These are phyloP conservation scores for Myriosclerotinia curreyana DNA, from an alignment of 2,329 filamentous ascomycete genomes.

Conservation along the genomic window DNA sequence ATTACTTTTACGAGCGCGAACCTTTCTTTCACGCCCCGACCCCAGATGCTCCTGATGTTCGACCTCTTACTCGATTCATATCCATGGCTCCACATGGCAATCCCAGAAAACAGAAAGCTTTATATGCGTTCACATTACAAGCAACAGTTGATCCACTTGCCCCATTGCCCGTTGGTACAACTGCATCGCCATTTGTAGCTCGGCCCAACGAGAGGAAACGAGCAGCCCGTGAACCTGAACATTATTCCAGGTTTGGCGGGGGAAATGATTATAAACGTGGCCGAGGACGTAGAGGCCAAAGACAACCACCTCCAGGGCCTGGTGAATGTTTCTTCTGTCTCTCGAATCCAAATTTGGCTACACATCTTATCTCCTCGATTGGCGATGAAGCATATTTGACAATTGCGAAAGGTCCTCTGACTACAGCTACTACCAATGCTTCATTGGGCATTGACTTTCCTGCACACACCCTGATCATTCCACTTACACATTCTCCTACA, in stretches of 20 bases:
- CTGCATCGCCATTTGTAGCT: slow-evolving; percentile 67
- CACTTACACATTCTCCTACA: slow-evolving; percentile 76
- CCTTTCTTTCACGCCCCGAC: slow-evolving; percentile 73
- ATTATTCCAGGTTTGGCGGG: slow-evolving; percentile 55
- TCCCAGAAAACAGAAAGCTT: slow-evolving; percentile 69
- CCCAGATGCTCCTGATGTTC: slow-evolving; percentile 51
- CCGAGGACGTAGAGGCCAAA: slow-evolving; percentile 48
- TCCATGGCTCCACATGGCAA: slow-evolving; percentile 81
- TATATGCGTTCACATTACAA: slow-evolving; percentile 76
- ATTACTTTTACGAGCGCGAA: slow-evolving; percentile 77
- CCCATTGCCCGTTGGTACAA: slow-evolving; percentile 66
- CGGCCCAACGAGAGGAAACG: slow-evolving; percentile 56
- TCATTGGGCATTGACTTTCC: slow-evolving; percentile 68
- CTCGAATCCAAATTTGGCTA: slow-evolving; percentile 77
- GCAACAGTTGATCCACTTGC: slow-evolving; percentile 57
- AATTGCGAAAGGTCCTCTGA: slow-evolving; percentile 85
- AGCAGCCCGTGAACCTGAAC: slow-evolving; percentile 44
- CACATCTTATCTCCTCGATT: slow-evolving; percentile 87
- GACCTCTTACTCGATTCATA: slow-evolving; percentile 79
- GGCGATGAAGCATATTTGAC: slow-evolving; percentile 86
- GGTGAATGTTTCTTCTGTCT: slow-evolving; percentile 94
- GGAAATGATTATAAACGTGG: slow-evolving; percentile 44
- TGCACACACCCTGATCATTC: slow-evolving; percentile 86
- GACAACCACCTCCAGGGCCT: slow-evolving; percentile 62
- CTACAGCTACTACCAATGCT: slow-evolving; percentile 64